Base-by-base conservation (phyloP, 352 stramenopile species). In the Phytophthora sp. region DNA sequence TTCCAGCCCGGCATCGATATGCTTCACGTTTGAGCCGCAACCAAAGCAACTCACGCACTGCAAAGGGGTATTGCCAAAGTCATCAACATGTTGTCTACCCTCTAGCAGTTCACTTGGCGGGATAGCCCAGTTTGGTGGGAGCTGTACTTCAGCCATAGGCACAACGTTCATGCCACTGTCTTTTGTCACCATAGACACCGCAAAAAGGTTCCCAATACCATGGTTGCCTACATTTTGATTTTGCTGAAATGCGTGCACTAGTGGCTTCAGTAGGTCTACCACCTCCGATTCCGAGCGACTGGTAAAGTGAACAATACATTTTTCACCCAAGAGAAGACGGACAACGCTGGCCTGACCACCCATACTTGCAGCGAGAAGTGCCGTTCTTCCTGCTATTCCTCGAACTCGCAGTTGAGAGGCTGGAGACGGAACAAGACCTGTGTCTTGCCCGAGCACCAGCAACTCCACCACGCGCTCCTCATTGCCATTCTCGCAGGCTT, bases 401-500 rank as follows among this genome's bases (percentile, higher is more conserved):
- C 78, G 76, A 46, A 15, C 20, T 2, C 53, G 46, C 32, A 72
- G 56, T 32, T 72, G 63, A 10, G 45, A 35, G 21, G 55, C 37
- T 46, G 55, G n/a, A 50, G 49, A 63, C 8, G 35, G 1, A 34
- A 24, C 17, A 21, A 45, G 35, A 24, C 54, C 23, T 31, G 31
- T 27, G 13, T 48, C 35, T 13, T 78, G 66, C 15, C 76, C 74
- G 11, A 76, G 61, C n/a, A 92, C 45, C 27, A 94, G 66, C 24
- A 92, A 66, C 68, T 92, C 85, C 6, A 94, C 71, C 17, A 92
- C 82, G 38, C 85, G 85, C 69, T 94, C 85, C 51, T 94, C 85
- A 46, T 94, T 94, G 49, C 85, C 85, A 59, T 91, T 92, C 66
- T 94, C 85, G 44, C 82, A 91, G 10, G 81, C 83, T 57, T 94